These are phyloP conservation scores for Cryptococcus sp. DNA, from an alignment of 1,284 basidiomycete species.

Conservation along the genomic window DNA sequence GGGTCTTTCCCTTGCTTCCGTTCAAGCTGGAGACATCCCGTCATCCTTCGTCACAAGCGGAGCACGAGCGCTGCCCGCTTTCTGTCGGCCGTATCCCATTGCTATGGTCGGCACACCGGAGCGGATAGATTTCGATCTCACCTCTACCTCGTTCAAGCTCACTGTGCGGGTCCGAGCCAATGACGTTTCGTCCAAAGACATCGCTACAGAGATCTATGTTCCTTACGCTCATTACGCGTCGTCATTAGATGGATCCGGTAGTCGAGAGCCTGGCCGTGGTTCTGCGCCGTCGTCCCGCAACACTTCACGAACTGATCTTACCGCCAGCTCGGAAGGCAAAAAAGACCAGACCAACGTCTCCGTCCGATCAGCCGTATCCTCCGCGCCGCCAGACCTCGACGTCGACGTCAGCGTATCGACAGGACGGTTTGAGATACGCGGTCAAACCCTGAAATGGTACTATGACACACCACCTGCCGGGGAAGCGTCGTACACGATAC, in stretches of 20 bases:
- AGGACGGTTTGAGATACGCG: constrained; percentile 69
- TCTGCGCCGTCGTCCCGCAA: constrained; percentile 7
- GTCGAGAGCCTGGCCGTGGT: background rate
- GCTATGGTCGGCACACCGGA: constrained; percentile 69
- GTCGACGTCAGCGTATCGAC: constrained; percentile 62
- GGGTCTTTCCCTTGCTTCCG: constrained; percentile 41
- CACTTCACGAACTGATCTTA: constrained; percentile 8
- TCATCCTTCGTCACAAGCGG: constrained; percentile 77
- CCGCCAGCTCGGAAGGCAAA: constrained; percentile 5
- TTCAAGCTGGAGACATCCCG: constrained; percentile 47
- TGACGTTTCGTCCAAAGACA: constrained; percentile 45
- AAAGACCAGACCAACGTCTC: constrained; percentile 17
- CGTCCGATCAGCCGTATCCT: constrained; percentile 10
- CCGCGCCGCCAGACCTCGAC: constrained; percentile 34
- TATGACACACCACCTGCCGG: constrained; percentile 65
- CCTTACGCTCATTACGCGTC: constrained; percentile 86
- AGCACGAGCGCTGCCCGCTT: constrained; percentile 76
- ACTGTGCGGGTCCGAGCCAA: constrained; percentile 63
- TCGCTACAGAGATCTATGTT: constrained; percentile 80
- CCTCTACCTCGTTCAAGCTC: constrained; percentile 68
- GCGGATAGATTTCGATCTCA: constrained; percentile 75
- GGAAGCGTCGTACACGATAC: constrained; percentile 64
- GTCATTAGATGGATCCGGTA: constrained; percentile 32
- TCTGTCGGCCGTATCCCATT: constrained; percentile 76
- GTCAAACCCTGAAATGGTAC: constrained; percentile 78